These are phyloP conservation scores for Plenodomus tracheiphilus DNA, from an alignment of 2,329 filamentous ascomycete species.

Conservation along the genomic window DNA sequence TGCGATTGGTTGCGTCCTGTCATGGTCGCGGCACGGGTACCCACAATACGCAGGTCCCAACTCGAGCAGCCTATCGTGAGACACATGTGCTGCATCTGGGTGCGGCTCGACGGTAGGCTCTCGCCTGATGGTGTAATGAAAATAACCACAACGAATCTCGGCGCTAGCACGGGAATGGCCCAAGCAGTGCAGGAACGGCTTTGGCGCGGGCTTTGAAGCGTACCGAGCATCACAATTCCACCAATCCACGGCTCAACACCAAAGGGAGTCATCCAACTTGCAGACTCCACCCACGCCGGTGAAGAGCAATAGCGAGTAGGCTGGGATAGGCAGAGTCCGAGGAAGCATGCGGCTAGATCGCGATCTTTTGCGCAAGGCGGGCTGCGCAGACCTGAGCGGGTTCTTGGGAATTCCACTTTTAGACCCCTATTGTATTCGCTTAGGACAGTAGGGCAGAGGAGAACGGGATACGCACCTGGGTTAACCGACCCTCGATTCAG, in stretches of 20 bases:
- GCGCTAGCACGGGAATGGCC: background rate
- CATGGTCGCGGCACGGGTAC: background rate
- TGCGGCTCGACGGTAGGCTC: background rate
- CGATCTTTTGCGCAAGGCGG: background rate
- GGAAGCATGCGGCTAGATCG: background rate
- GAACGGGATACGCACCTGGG: background rate
- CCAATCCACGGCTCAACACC: background rate
- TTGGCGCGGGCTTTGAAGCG: background rate
- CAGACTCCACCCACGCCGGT: background rate
- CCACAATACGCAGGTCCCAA: background rate
- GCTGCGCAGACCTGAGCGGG: background rate
- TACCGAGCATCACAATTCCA: background rate
- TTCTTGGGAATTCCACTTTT: background rate
- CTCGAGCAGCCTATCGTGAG: background rate
- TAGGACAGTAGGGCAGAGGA: background rate
- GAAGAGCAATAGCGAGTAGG: background rate
- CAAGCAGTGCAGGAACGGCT: background rate
- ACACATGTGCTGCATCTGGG: too few species aligned
- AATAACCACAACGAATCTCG: background rate
- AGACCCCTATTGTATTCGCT: background rate
- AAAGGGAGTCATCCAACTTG: background rate
- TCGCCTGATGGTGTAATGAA: background rate
- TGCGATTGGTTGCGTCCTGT: background rate
- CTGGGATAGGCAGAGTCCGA: background rate
- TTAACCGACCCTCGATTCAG: background rate